Conservation (phyloP, 2,329 filamentous ascomycete species). For the Ascochyta viciae-villosae region DNA sequence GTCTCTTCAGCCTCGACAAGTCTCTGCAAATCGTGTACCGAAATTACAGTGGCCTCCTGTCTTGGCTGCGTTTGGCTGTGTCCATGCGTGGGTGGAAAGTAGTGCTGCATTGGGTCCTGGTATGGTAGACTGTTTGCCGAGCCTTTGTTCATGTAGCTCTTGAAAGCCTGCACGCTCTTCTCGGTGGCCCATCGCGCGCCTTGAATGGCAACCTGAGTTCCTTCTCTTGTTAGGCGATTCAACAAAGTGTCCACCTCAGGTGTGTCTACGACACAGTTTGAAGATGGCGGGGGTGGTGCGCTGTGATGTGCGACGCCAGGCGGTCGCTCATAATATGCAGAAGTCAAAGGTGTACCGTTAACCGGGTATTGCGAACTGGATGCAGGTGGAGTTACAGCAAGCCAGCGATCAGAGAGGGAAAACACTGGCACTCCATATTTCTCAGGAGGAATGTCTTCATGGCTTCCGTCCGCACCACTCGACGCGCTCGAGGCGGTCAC, state of each 20-base stretch:
- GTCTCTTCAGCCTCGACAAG: constrained; percentile 59
- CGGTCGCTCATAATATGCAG: constrained; percentile 59
- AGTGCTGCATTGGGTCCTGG: constrained; percentile 54
- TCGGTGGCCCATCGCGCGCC: constrained; percentile 79
- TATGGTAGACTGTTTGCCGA: constrained; percentile 32
- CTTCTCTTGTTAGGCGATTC: constrained; percentile 79
- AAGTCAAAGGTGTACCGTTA: constrained; percentile 68
- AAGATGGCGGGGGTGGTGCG: constrained; percentile 71
- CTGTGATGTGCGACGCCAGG: constrained; percentile 65
- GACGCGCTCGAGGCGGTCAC: constrained; percentile 43
- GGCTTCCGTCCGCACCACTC: constrained; percentile 45
- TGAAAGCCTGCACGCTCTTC: constrained; percentile 78
- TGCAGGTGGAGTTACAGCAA: constrained; percentile 78
- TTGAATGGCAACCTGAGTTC: constrained; percentile 78
- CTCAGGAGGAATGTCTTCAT: constrained; percentile 40
- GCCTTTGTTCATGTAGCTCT: constrained; percentile 75
- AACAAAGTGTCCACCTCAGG: constrained; percentile 74
- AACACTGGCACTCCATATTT: constrained; percentile 69
- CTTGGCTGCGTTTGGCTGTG: constrained; percentile 61
- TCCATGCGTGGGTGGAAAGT: constrained; percentile 80
- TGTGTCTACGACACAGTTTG: constrained; percentile 74
- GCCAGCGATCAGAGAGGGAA: constrained; percentile 74
- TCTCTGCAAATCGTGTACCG: constrained; percentile 73
- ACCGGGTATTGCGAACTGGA: constrained; percentile 74
- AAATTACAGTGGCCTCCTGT: constrained; percentile 74